Evolutionary conservation across 306 rosid genomes (phyloP), one percentile per base, ranked within the genome.

Genomic region (Corylus heterophylla): DNA sequence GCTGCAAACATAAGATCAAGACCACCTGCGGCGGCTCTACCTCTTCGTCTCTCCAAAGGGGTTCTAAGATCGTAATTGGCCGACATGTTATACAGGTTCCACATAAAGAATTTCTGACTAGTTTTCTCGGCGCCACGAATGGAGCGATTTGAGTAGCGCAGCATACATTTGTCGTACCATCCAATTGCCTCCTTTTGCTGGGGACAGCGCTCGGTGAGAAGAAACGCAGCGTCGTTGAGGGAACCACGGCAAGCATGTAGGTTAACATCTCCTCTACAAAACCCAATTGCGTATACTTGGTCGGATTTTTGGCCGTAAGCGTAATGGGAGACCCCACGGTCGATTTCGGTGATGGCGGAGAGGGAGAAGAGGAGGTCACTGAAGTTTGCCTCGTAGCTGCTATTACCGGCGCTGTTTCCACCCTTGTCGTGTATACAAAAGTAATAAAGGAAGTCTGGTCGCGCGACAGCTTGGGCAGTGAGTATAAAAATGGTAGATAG

Each of bases 211-310:
- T 44, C 0, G 4, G 48, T 20, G 49, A 85, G 80, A 44, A 12
- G 47, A 8, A 1, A 17, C 29, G 1, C 29, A 9, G 87, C 74
- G 76, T 74, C 63, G 1, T 59, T 14, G 69, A 85, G 80, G 74
- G 87, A 88, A 44, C 42, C 55, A 12, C 71, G 71, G 25, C 91
- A 85, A 3, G 7, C n/a, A 25, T 67, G 76, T 3, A 52, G 58
- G 4, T 13, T 12, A 9, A 85, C 12, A 25, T 83, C 86, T 12
- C 83, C 88, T 76, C 85, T 49, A 68, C 87, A 87, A 7, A 80
- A 64, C 0, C 74, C 83, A 2, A 70, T 58, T 4, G 81, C 80
- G 16, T 45, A 62, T 0, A 80, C 83, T 49, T 8, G 16, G 22
- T 83, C 37, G 31, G 83, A 47, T 71, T 22, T 55, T 47, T 63